Evolutionary conservation across 257 asterid species (phyloP), one percentile per base, ranked within the genome.

Genomic region (Penstemon davidsonii): DNA sequence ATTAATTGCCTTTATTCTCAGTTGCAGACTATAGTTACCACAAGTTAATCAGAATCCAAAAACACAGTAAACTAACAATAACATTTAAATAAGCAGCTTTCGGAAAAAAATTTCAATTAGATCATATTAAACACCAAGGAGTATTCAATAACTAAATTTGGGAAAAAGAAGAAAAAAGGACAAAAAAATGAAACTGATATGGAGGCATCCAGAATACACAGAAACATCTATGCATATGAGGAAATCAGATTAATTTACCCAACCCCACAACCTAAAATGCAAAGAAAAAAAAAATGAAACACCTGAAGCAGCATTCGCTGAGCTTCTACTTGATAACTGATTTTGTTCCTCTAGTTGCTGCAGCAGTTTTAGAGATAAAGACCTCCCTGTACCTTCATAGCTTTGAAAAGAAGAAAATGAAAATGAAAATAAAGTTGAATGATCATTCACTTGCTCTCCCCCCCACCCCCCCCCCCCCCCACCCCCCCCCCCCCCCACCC

Each of bases 381-480:
- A 88, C 76, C 99, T 86, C 51, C 99, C 99, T 47, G 99, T 90
- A 44, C 99, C 99, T 84, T 93, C 99, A 70, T 93, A 92, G 68
- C 98, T 92, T 73, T 61, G 39, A 58, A 50, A 67, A 65, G 25
- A 59, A 46, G 36, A 52, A 55, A 67, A n/a, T 15, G 8, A 60
- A 60, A 64, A 53, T 15, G 18, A 15, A 15, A 15, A 15, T 15
- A 39, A 64, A 71, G 56, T 55, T 64, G 52, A 64, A 55, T 36
- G 33, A 41, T 62, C 62, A 69, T 66, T 47, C 49, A 58, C 53
- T 42, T 55, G 71, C 36, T 55, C 44, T 33, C n/a, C n/a, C n/a
- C n/a, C n/a, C n/a, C n/a, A n/a, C n/a, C n/a, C n/a, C n/a, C n/a
- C n/a, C n/a, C n/a, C n/a, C n/a, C n/a, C n/a, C n/a, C n/a, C n/a